Base-by-base conservation (phyloP, 2,329 filamentous ascomycete genomes). In the Orbilia quercus region DNA sequence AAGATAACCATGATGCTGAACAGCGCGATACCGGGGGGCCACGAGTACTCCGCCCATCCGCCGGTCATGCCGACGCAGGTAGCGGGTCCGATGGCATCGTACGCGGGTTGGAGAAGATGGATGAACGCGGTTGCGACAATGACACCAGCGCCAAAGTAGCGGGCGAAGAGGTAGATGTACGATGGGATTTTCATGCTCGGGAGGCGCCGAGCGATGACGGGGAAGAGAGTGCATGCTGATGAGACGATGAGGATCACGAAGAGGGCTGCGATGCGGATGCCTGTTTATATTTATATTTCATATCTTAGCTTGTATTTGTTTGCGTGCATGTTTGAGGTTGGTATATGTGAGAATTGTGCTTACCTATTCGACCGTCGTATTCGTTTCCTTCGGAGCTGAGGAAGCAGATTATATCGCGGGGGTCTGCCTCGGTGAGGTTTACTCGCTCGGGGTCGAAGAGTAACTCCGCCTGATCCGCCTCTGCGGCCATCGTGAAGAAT, bases 101-200 rank as follows among this genome's bases (percentile, higher is more conserved):
- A 81, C 0, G 90, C 89, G 75, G 93, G 90, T 0, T 89, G 91
- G 77, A 89, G 88, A 9, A 93, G 84, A 77, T 90, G 88, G 14
- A 91, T 82, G 75, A 91, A 89, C 0, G 88, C 89, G 0, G 89
- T 91, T 0, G 89, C 86, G 42, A 91, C 85, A 79, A 91, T 88
- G 75, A 91, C 86, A 11, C 89, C 89, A 0, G 89, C 91, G 1
- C 89, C 89, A 75, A 91, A 91, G 81, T 92, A 90, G 75, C 90
- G 87, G 77, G 87, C 88, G 75, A 88, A 82, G 79, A 90, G 89
- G 75, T 90, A 84, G 77, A 90, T 84, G 20, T 80, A 84, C 75
- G 84, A 84, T 58, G 88, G 88, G 62, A 85, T 85, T 57, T 83
- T 84, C 63, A 87, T 83, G 53, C 84, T 83, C 38, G 85, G 85